Conservation (phyloP, 345 rosid genomes). For the Gossypium ekmanianum region DNA sequence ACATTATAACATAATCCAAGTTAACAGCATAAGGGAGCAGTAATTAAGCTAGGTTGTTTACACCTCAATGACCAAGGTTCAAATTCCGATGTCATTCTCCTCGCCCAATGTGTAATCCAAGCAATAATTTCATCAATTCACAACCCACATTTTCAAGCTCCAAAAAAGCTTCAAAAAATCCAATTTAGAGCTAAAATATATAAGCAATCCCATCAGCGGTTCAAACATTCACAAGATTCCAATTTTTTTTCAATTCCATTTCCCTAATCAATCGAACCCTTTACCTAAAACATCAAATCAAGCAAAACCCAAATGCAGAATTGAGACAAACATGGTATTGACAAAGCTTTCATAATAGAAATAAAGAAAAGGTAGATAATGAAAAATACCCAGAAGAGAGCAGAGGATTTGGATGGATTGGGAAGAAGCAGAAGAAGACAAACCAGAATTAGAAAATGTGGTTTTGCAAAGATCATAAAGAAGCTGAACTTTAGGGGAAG, state of each 20-base stretch:
- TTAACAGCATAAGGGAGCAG: too few species aligned
- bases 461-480: slow-evolving; percentile 60
- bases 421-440: slow-evolving; percentile 43
- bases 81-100: too few species aligned
- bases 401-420: slow-evolving; percentile 40
- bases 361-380: neutral
- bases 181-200: too few species aligned
- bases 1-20: neutral
- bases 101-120: neutral
- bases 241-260: neutral
- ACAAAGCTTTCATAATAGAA: neutral
- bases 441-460: slow-evolving; percentile 42
- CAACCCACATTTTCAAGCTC: slow-evolving; percentile 1
- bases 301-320: slow-evolving; percentile 19
- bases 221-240: neutral
- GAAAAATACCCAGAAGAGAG: slow-evolving; percentile 69
- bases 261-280: slow-evolving; percentile 21
- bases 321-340: slow-evolving; percentile 6
- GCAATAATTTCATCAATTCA: neutral
- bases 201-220: too few species aligned
- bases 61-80: too few species aligned
- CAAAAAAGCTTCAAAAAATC: neutral
- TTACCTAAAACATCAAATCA: slow-evolving; percentile 3
- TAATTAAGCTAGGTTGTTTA: too few species aligned
- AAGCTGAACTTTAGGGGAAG: slow-evolving; percentile 54